Evolutionary conservation across 495 filamentous ascomycete species (phyloP).

Genomic region (Neurospora africana): DNA sequence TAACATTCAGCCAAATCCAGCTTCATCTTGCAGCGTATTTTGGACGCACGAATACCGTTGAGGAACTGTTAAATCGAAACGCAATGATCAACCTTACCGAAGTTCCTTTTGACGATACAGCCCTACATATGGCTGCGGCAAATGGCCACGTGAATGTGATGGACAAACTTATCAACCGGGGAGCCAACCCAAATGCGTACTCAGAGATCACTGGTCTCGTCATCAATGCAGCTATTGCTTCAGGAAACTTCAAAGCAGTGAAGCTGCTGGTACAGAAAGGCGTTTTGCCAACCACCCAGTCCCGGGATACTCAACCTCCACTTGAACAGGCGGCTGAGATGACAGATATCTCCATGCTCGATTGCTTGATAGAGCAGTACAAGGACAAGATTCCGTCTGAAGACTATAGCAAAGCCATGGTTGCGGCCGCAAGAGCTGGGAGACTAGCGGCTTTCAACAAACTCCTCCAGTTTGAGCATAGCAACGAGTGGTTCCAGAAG

Average conservation of each 20-base stretch:
- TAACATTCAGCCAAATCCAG: background rate
- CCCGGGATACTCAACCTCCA: constrained; percentile 15
- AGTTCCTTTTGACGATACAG: constrained; percentile 17
- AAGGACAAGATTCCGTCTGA: constrained; percentile 10
- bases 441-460: background rate
- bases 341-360: constrained; percentile 24
- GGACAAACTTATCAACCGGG: constrained; percentile 20
- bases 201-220: constrained; percentile 20
- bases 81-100: constrained; percentile 23
- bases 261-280: constrained; percentile 23
- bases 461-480: background rate
- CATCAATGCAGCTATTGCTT: constrained; percentile 25
- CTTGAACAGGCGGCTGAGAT: constrained; percentile 19
- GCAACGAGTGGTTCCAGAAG: background rate
- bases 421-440: background rate
- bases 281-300: constrained; percentile 16
- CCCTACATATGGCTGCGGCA: constrained; percentile 27
- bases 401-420: constrained; percentile 16
- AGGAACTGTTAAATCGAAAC: constrained; percentile 21
- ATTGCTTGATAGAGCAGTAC: constrained; percentile 18
- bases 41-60: constrained; percentile 23
- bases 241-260: constrained; percentile 22
- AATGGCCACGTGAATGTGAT: constrained; percentile 24
- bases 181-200: constrained; percentile 23
- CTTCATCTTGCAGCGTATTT: constrained; percentile 26